Conservation (phyloP, 2,329 filamentous ascomycete species). For the Karstenula rhodostoma region DNA sequence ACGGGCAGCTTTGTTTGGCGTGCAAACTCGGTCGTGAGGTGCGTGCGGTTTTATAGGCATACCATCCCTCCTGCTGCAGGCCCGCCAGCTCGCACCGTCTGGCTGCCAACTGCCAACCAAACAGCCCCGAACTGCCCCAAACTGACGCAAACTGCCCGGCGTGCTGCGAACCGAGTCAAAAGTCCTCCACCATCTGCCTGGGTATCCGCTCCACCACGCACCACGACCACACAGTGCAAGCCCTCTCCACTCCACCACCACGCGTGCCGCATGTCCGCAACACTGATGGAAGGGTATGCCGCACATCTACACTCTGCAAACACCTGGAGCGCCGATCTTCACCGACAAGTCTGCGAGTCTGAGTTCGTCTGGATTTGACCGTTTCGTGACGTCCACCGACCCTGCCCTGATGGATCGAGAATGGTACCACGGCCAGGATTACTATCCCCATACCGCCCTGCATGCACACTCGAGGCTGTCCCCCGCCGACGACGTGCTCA, state of each 20-base stretch:
- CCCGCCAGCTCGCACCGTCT: slow-evolving; percentile 17
- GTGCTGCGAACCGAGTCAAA: slow-evolving; percentile 18
- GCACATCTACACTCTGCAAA: slow-evolving; percentile 39
- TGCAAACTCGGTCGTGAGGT: slow-evolving; percentile 2
- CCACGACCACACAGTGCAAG: slow-evolving; percentile 24
- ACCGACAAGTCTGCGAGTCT: slow-evolving; percentile 46
- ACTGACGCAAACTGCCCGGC: slow-evolving; percentile 7
- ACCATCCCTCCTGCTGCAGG: slow-evolving; percentile 34
- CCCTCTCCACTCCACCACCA: slow-evolving; percentile 11
- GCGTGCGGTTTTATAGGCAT: slow-evolving; percentile 37
- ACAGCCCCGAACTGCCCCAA: too few relatives aligned
- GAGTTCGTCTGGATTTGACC: slow-evolving; percentile 52
- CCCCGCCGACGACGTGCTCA: slow-evolving; percentile 17
- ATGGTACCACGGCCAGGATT: slow-evolving; percentile 31
- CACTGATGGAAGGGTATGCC: slow-evolving; percentile 51
- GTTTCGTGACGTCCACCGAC: slow-evolving; percentile 36
- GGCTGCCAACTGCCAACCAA: slow-evolving; percentile 1
- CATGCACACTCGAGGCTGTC: slow-evolving; percentile 18
- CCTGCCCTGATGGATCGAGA: slow-evolving; percentile 38
- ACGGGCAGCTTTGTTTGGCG: slow-evolving; percentile 7
- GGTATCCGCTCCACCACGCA: slow-evolving; percentile 19
- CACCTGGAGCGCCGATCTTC: slow-evolving; percentile 49
- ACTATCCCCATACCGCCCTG: slow-evolving; percentile 22
- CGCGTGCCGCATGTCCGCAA: slow-evolving; percentile 23
- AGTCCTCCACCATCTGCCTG: too few relatives aligned